Evolutionary conservation across 139 green algal genomes (phyloP), one percentile per base, ranked within the genome.

Genomic region (Desmodesmus armatus): DNA sequence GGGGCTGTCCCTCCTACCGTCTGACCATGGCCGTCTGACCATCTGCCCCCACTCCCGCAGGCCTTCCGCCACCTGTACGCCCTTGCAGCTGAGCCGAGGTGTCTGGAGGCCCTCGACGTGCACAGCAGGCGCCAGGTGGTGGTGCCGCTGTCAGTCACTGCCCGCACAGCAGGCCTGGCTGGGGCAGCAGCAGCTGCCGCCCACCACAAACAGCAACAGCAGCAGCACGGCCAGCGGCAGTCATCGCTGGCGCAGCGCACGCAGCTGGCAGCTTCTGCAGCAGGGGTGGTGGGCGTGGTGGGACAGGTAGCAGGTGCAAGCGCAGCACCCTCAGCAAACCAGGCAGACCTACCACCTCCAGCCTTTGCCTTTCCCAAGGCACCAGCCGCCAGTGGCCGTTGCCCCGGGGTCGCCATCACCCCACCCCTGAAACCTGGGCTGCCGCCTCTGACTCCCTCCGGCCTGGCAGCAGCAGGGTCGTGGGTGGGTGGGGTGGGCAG

Each of bases 31-130:
- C n/a, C n/a, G n/a, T n/a, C n/a, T n/a, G n/a, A n/a, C n/a, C n/a
- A n/a, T n/a, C n/a, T n/a, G n/a, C n/a, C n/a, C n/a, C n/a, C n/a
- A n/a, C n/a, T n/a, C 53, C 79, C 89, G 65, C 95, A 98, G 93
- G 95, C 96, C 3, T 93, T 99, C 69, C 90, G 97, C 27, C 97
- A 99, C 86, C 88, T 99, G 65, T 99, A 99, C 77, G 97, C 96
- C 53, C 85, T 99, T 47, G 97, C 97, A 2, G 79, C 92, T 0
- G 83, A 98, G 88, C 85, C 88, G 3, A 92, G 96, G 37, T 92
- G 91, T 74, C 40, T 99, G 74, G 83, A 96, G 40, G 95, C 96
- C 0, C 77, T 98, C 0, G 97, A 99, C 69, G 92, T 98, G 47
- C 90, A 96, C 87, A 92, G 86, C 37, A 80, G 90, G 49, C 77